phyloP scores from a whole-genome alignment of 805 yeast genomes.

The Myxozyma geophila region DNA sequence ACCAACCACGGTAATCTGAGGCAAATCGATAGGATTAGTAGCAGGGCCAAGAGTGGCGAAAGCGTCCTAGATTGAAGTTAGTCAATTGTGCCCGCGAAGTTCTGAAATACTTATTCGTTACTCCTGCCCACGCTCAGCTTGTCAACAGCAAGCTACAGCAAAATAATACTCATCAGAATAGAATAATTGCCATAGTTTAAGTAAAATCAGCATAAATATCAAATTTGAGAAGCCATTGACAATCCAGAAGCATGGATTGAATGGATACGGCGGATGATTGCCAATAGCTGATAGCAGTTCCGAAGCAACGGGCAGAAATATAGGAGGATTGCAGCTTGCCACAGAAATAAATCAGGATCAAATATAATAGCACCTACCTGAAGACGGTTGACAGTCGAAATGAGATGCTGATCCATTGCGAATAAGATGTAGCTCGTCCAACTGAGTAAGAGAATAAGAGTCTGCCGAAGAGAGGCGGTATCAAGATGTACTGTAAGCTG shows the following conservation, averaged over 20 bases:
- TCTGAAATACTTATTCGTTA: background rate
- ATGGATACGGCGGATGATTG: background rate
- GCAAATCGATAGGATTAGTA: slow-evolving; percentile 88
- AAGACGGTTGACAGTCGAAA: slow-evolving; percentile 40
- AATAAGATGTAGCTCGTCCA: background rate
- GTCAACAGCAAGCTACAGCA: background rate
- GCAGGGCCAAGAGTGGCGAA: slow-evolving; percentile 94
- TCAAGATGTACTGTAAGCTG: slow-evolving; percentile 3
- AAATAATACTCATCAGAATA: background rate
- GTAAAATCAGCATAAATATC: background rate
- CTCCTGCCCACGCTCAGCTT: background rate
- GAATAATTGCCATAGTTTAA: background rate
- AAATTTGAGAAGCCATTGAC: slow-evolving; percentile 1
- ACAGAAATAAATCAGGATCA: too few species aligned
- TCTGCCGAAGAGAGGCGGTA: background rate
- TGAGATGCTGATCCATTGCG: slow-evolving; percentile 41
- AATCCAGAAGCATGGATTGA: background rate
- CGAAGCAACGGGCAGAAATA: too few species aligned
- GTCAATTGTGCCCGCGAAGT: too few species aligned
- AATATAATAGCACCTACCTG: slow-evolving; percentile 30
- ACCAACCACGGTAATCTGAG: slow-evolving; percentile 94
- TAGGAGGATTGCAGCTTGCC: too few species aligned
- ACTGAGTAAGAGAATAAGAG: background rate
- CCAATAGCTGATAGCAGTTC: slow-evolving; percentile 1
- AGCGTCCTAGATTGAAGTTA: slow-evolving; percentile 69